Evolutionary conservation across 805 yeast species (phyloP), one percentile per base, ranked within the genome.

Genomic region (Saccharomycopsis javanensis): DNA sequence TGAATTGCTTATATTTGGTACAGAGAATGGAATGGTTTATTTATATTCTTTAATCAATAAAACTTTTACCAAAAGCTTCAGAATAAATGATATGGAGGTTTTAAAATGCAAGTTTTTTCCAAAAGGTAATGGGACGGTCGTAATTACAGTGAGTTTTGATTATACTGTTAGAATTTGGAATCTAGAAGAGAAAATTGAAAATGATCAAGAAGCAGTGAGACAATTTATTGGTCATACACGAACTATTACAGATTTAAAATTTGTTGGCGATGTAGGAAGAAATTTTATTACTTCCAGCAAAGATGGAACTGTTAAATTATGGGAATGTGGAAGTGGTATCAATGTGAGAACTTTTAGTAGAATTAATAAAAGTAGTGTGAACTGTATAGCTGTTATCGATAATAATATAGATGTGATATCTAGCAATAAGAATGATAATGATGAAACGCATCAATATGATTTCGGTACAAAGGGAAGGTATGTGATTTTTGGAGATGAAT

Each of bases 271-370:
- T 0, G 70, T 79, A 16, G 95, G 96, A 0, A 70, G 92, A 45
- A 86, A 86, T 64, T 71, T 88, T 58, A 60, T 85, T 18, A 76
- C 85, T 5, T 71, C 82, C 10, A 75, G 81, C 5, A 54, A 61
- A 4, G 87, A 81, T 66, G 88, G 88, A 0, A 64, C 78, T 0
- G 71, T 84, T 1, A 73, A 70, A 48, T 64, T 88, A 37, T 86
- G 90, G 91, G 92, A 86, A 63, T 79, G 88, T 66, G 83, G 86
- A 0, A 64, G 76, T 1, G 88, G 84, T 1, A 55, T 64, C 18
- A 63, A 69, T 7, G 65, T 85, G 4, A 69, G 75, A 63, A 68
- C 71, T 37, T 73, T 80, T 54, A 60, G 63, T 6, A 71, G 79
- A 38, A 65, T 64, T 25, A 71, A 68, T 35, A 68, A 70, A 18